Base-by-base conservation (phyloP, 1,284 basidiomycete genomes). In the Ceratobasidium papillatum region DNA sequence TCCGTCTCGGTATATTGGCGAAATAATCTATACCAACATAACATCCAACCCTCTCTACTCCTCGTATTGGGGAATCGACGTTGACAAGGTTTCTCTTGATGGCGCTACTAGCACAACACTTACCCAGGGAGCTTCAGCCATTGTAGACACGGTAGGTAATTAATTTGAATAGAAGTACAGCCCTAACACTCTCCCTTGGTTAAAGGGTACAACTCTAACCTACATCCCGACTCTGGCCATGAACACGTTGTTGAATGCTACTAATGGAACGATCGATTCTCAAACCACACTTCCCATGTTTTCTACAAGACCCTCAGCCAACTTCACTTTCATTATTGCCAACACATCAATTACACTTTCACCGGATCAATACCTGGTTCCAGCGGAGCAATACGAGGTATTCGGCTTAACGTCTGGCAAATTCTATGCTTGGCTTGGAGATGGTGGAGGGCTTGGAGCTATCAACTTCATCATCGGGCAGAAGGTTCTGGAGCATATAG, bases 401-500 rank as follows among this genome's bases (percentile, higher is more conserved):
- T 75, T 69, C 45, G 74, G 65, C 1, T 52, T 75, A 1, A 32
- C 58, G 12, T n/a, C 38, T 9, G 58, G 8, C 4, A 45, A 11
- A 9, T 56, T 22, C 52, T 75, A 63, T 41, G 56, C 65, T 32
- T 73, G 58, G 61, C 9, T 75, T 12, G 49, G 41, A 3, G 74
- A 75, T 45, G 65, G 63, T 45, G 64, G 61, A 1, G 54, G 34
- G 27, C 22, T 61, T 17, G 54, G 41, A 14, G 27, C n/a, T 32
- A 38, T 75, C 17, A 75, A 51, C 47, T 69, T 75, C 56, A 64
- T 75, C 27, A 75, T 75, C 45, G 74, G 74, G 12, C 74, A 75
- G 41, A 75, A 75, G 41, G 51, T 75, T 25, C 34, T 75, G 43
- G 74, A 75, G n/a, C 34, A 69, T 52, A 32, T 59, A 4, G 74